A percentile compares a stretch with the other conserved stretches of the same genome.
Evolutionary conservation across 139 green algal genomes (phyloP).

Genomic region (Eudorina sp.): DNA sequence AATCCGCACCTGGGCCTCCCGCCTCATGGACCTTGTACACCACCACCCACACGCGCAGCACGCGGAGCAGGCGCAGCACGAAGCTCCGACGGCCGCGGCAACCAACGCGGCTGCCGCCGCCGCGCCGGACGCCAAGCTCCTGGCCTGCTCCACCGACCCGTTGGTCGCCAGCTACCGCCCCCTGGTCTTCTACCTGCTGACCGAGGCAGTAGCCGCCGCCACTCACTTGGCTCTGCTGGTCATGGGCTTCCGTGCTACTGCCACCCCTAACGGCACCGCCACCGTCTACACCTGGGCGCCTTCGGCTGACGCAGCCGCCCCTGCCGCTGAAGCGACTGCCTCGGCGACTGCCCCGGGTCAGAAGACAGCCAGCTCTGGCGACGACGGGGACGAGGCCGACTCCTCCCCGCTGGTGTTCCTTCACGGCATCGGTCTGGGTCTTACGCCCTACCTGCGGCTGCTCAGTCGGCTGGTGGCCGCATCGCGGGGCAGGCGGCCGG

Average conservation of each 20-base stretch:
- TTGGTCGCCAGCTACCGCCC: slow-evolving; percentile 62
- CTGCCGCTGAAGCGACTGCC: background rate
- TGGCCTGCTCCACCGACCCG: slow-evolving; percentile 30
- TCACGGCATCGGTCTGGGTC: slow-evolving; percentile 71
- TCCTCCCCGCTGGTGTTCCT: slow-evolving; percentile 71
- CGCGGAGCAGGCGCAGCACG: background rate
- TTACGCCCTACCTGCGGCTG: slow-evolving; percentile 66
- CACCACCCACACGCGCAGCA: background rate
- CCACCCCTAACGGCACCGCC: slow-evolving; percentile 4
- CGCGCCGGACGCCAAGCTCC: background rate
- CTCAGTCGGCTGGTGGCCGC: slow-evolving; percentile 47
- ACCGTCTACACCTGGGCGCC: slow-evolving; percentile 23
- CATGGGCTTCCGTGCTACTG: slow-evolving; percentile 1
- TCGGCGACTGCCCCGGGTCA: background rate
- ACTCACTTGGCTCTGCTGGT: slow-evolving; percentile 19
- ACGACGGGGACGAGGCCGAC: background rate
- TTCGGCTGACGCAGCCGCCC: background rate
- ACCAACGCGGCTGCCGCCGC: background rate
- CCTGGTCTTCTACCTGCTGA: slow-evolving; percentile 68
- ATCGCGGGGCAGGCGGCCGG: background rate
- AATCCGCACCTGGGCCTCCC: slow-evolving; percentile 3
- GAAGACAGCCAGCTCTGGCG: no score
- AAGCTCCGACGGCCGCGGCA: background rate
- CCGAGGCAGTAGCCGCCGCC: slow-evolving; percentile 42
- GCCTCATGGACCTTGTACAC: slow-evolving; percentile 21